phyloP scores from a whole-genome alignment of 2,329 filamentous ascomycete species.

The Nothomitra cinnamomea region DNA sequence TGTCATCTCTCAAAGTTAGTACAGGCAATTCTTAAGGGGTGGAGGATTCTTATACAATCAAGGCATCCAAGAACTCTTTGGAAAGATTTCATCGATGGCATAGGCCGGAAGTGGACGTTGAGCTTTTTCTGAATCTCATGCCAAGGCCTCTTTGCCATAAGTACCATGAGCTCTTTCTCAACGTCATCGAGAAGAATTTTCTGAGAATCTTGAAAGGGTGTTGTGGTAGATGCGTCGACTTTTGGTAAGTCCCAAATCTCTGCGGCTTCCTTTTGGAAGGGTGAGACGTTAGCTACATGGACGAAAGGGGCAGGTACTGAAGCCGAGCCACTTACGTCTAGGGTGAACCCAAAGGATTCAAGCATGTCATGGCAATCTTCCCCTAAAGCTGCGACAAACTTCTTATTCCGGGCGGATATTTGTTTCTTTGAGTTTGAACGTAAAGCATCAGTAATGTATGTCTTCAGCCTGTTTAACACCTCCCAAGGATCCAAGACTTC shows the following conservation, averaged over 20 bases:
- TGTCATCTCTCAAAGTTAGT: neutral
- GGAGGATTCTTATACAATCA: constrained; percentile 17
- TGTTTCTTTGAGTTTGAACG: constrained; percentile 31
- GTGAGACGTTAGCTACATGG: neutral
- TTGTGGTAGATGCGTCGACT: constrained; percentile 11
- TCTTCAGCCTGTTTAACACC: constrained; percentile 37
- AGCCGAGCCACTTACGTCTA: constrained; percentile 21
- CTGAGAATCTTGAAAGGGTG: constrained; percentile 23
- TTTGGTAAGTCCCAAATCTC: constrained; percentile 27
- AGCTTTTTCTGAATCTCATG: constrained; percentile 16
- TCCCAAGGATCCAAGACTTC: constrained; percentile 20
- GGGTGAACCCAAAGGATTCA: constrained; percentile 38
- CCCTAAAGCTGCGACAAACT: constrained; percentile 46
- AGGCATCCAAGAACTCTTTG: constrained; percentile 20
- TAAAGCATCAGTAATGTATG: constrained; percentile 43
- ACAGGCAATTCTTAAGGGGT: neutral
- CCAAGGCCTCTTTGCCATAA: constrained; percentile 29
- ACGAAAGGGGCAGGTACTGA: constrained; percentile 5
- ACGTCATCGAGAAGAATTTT: constrained; percentile 40
- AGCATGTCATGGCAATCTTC: constrained; percentile 42
- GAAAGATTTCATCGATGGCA: constrained; percentile 24
- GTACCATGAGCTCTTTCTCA: constrained; percentile 36
- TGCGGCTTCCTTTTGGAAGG: constrained; percentile 14
- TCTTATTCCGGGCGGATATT: constrained; percentile 44
- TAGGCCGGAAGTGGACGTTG: constrained; percentile 17